phyloP scores from a whole-genome alignment of 768 basidiomycete genomes.

The Imleria badia region DNA sequence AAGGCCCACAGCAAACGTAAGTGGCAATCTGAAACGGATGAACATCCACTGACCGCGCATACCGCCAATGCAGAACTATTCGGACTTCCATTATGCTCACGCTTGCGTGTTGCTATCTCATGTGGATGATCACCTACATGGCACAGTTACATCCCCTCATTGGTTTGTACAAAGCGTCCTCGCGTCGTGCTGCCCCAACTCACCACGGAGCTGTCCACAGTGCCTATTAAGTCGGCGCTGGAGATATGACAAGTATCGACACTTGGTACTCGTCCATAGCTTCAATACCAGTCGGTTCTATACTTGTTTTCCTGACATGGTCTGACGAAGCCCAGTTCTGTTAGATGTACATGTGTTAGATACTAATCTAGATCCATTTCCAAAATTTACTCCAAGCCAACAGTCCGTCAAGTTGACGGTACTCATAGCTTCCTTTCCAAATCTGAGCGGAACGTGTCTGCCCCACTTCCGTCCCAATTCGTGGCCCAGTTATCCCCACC shows the following conservation, averaged over 20 bases:
- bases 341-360: slow-evolving; percentile 27
- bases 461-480: background rate
- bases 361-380: slow-evolving; percentile 18
- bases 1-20: slow-evolving; percentile 89
- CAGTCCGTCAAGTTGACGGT: background rate
- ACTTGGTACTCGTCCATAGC: background rate
- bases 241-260: slow-evolving; percentile 17
- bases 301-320: background rate
- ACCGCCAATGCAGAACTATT: slow-evolving; percentile 57
- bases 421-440: background rate
- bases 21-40: slow-evolving; percentile 28
- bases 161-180: slow-evolving; percentile 46
- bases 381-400: background rate
- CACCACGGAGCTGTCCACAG: slow-evolving; percentile 5
- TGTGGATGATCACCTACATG: slow-evolving; percentile 98
- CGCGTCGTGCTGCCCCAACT: background rate
- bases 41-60: background rate
- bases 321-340: slow-evolving; percentile 10
- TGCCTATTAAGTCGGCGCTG: slow-evolving; percentile 15
- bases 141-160: slow-evolving; percentile 92
- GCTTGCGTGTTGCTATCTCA: slow-evolving; percentile 82
- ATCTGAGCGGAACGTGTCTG: background rate
- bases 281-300: slow-evolving; percentile 26
- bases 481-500: slow-evolving; percentile 8
- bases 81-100: slow-evolving; percentile 80